Evolutionary conservation across 1,139 yeast genomes (phyloP), one percentile per base, ranked within the genome.

Genomic region (Candida labiduridarum): DNA sequence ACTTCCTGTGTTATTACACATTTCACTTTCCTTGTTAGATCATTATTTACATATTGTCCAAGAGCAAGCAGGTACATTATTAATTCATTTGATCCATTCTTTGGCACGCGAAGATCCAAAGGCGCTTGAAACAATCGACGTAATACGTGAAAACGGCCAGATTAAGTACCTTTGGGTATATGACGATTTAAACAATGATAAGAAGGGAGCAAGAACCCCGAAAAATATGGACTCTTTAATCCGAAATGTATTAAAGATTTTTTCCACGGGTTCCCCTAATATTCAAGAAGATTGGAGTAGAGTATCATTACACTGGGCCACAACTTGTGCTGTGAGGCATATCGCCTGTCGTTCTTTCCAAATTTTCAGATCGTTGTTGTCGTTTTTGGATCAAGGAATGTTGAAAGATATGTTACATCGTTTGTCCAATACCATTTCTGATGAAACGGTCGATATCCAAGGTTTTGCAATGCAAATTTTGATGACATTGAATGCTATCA

Each of bases 391-490:
- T 62, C 94, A 88, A 62, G 78, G 82, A 12, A 94, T 94, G 97
- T 75, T 95, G 50, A 84, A 90, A 47, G 98, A 92, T 68, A 90
- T 95, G 97, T 75, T 95, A 31, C 96, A 94, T 49, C 79, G 99
- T 52, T 76, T 95, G 42, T 90, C 97, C 0, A 92, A 91, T 59
- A 95, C 99, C 0, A 87, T 95, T 14, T 84, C 97, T 0, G 99
- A 95, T 65, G 89, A 85, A 40, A 83, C 91, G 10, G 74, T 81
- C 1, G 99, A 94, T 60, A 92, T 94, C 45, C 99, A 94, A 68
- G 97, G 97, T 0, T 95, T 95, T 68, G 87, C 98, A 0, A 89
- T 95, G 95, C 99, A 95, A 69, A 94, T 94, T 50, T 72, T 95
- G 55, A 92, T 92, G 97, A 94, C 99, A 0, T 69, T 94, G 58